Conservation (phyloP, 768 basidiomycete genomes). For the Cubamyces sp. region DNA sequence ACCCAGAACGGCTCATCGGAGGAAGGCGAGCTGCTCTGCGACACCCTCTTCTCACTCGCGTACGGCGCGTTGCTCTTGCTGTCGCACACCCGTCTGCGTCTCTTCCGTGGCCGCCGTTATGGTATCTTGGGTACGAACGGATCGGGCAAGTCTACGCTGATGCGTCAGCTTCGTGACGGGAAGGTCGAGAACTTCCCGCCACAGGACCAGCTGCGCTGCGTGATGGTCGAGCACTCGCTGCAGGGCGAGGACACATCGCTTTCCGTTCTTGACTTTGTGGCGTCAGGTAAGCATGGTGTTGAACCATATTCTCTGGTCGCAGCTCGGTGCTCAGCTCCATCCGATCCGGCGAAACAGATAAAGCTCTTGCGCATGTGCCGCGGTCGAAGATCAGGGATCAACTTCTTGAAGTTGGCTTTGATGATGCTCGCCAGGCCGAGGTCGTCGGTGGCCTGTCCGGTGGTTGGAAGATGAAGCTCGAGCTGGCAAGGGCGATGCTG, state of each 20-base stretch:
- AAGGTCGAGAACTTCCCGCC: constrained; percentile 97
- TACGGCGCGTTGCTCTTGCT: constrained; percentile 94
- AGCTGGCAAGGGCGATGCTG: constrained; percentile 94
- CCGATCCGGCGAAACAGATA: constrained; percentile 50
- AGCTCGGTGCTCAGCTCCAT: constrained; percentile 1
- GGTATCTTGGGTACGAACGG: constrained; percentile 97
- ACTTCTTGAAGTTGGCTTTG: constrained; percentile 88
- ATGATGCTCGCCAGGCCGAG: constrained; percentile 82
- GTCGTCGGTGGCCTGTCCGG: constrained; percentile 90
- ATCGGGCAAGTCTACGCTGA: constrained; percentile 92
- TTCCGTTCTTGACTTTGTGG: constrained; percentile 88
- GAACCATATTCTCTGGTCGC: background rate
- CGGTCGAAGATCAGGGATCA: constrained; percentile 77
- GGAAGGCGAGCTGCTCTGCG: constrained; percentile 86
- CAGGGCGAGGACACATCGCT: constrained; percentile 90
- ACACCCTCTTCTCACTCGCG: constrained; percentile 93
- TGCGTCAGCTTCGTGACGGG: constrained; percentile 93
- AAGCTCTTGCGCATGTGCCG: constrained; percentile 62
- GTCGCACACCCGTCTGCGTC: constrained; percentile 89
- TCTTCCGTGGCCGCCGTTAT: constrained; percentile 90
- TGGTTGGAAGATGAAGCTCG: constrained; percentile 99
- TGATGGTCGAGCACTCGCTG: constrained; percentile 97
- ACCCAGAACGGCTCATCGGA: constrained; percentile 49
- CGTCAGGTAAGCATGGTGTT: constrained; percentile 58
- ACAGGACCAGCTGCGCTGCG: constrained; percentile 80